These are phyloP conservation scores for Penicillium brevicompactum DNA, from an alignment of 2,329 filamentous ascomycete species.

Conservation along the genomic window DNA sequence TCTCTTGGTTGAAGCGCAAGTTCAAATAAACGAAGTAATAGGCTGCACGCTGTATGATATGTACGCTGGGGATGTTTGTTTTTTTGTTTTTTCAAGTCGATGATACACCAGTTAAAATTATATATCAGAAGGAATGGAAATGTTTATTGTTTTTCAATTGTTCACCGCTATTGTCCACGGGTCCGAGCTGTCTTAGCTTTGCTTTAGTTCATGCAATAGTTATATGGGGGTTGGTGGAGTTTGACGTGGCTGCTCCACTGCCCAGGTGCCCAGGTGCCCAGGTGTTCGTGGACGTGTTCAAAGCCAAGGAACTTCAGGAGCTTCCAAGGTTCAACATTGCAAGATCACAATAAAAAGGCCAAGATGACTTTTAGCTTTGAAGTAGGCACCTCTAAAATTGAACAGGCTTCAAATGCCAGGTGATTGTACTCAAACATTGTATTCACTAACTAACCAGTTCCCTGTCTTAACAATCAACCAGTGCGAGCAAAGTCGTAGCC, in stretches of 20 bases:
- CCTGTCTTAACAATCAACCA: neutral
- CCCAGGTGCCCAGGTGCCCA: too few species aligned
- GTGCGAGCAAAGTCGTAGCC: neutral
- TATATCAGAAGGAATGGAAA: conserved; percentile 11
- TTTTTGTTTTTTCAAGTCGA: conserved; percentile 7
- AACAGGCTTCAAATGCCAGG: too few species aligned
- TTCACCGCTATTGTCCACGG: neutral
- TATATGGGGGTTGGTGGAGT: neutral
- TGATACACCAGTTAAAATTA: conserved; percentile 18
- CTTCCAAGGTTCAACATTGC: too few species aligned
- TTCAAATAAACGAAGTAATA: conserved; percentile 22
- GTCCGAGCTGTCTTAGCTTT: neutral
- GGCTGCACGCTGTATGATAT: conserved; percentile 9
- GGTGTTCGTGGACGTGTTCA: too few species aligned
- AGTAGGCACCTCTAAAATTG: too few species aligned
- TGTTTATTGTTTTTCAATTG: neutral
- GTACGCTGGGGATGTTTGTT: conserved; percentile 4
- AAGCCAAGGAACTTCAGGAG: too few species aligned
- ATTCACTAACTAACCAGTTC: too few species aligned
- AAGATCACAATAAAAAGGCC: too few species aligned
- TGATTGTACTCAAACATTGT: too few species aligned
- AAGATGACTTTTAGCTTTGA: too few species aligned
- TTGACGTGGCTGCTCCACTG: neutral
- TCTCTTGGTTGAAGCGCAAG: conserved; percentile 33
- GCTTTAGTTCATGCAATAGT: neutral